These are phyloP conservation scores for Cystoisospora suis DNA, from an alignment of 169 alveolate species.

Conservation along the genomic window DNA sequence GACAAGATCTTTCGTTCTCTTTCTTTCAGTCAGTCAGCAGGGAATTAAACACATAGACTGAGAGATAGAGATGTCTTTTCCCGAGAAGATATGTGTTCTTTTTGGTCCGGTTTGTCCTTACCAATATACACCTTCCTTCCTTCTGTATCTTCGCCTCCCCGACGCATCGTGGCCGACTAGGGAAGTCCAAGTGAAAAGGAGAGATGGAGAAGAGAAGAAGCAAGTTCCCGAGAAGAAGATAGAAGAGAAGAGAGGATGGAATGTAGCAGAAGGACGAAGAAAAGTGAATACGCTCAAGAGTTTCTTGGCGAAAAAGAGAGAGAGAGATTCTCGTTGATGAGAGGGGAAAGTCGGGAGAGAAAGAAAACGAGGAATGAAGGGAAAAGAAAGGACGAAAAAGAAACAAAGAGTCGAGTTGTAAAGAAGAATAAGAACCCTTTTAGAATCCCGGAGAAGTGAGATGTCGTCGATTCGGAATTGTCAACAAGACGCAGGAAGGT, in stretches of 20 bases:
- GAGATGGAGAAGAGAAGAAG: background rate
- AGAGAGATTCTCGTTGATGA: background rate
- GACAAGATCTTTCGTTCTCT: too few relatives aligned
- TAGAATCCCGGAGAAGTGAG: too few relatives aligned
- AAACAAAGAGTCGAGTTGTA: background rate
- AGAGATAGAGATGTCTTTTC: too few relatives aligned
- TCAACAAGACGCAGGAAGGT: too few relatives aligned
- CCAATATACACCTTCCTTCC: conserved; percentile 36
- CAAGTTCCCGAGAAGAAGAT: background rate
- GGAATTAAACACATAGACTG: too few relatives aligned
- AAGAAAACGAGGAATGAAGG: background rate
- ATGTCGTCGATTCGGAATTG: too few relatives aligned
- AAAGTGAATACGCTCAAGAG: background rate
- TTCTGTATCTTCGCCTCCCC: background rate
- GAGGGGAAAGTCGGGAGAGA: background rate
- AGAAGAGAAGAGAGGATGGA: background rate
- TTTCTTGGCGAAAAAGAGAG: background rate
- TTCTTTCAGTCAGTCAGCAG: too few relatives aligned
- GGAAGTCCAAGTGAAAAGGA: background rate
- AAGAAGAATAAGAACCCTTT: too few relatives aligned
- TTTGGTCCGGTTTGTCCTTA: too few relatives aligned
- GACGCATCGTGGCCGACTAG: background rate
- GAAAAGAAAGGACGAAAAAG: background rate
- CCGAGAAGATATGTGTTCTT: too few relatives aligned
- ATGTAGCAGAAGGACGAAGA: background rate